Conservation (phyloP, 352 stramenopile species). For the Globisporangium spinosum region DNA sequence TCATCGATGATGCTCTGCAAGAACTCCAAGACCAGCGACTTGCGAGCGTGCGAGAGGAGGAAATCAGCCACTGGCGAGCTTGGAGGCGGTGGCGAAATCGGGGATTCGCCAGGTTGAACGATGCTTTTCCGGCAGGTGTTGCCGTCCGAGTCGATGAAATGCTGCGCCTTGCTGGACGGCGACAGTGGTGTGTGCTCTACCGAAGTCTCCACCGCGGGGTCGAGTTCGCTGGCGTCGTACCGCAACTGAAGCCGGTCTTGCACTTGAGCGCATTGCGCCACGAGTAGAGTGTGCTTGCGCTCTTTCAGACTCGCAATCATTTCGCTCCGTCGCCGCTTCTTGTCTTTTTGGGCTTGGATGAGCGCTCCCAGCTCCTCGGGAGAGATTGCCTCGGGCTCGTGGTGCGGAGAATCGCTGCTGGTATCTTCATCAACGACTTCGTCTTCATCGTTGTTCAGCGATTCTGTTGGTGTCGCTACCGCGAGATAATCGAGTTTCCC, state of each 20-base stretch:
- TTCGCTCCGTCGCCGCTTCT: slow-evolving; percentile 22
- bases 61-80: slow-evolving; percentile 2
- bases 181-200: slow-evolving; percentile 20
- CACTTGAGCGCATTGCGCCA: slow-evolving; percentile 17
- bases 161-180: slow-evolving; percentile 25
- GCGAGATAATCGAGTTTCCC: slow-evolving; percentile 20
- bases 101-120: background rate
- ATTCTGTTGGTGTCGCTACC: background rate
- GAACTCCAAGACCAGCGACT: slow-evolving; percentile 31
- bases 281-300: slow-evolving; percentile 26
- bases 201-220: slow-evolving; percentile 31
- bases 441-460: background rate
- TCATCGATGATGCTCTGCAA: slow-evolving; percentile 28
- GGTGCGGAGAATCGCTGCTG: background rate
- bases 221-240: slow-evolving; percentile 25
- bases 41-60: background rate
- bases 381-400: background rate
- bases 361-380: slow-evolving; percentile 2
- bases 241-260: slow-evolving; percentile 29
- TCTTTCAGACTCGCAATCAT: slow-evolving; percentile 23
- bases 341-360: slow-evolving; percentile 8
- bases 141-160: slow-evolving; percentile 32
- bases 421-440: background rate
- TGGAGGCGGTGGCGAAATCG: background rate
- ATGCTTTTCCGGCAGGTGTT: slow-evolving; percentile 32